phyloP scores from a whole-genome alignment of 129 eudicot species.

The Erigeron canadensis region DNA sequence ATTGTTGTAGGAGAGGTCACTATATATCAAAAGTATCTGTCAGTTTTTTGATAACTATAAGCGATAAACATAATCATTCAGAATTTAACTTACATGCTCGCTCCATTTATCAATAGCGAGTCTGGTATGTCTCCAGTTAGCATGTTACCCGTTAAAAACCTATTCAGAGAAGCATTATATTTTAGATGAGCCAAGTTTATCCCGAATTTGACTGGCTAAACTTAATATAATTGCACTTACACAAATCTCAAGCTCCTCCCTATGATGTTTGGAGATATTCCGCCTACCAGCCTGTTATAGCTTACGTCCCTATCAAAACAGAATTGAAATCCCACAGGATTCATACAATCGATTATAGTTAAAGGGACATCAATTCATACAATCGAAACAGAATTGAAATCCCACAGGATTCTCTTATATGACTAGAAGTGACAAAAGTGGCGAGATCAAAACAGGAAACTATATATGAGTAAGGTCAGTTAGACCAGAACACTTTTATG shows the following conservation, averaged over 20 bases:
- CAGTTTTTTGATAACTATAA: not conserved
- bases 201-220: not conserved
- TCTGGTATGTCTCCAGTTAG: slow-evolving; percentile 66
- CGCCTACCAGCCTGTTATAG: slow-evolving; percentile 48
- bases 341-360: too few species aligned
- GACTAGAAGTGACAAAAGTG: not conserved
- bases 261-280: slow-evolving; percentile 48
- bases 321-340: too few species aligned
- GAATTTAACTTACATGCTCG: slow-evolving; percentile 53
- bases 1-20: slow-evolving; percentile 84
- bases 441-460: not conserved
- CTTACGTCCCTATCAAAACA: slow-evolving; percentile 57
- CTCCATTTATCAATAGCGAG: slow-evolving; percentile 61
- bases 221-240: slow-evolving; percentile 40
- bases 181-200: slow-evolving; percentile 8
- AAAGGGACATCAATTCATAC: too few species aligned
- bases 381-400: too few species aligned
- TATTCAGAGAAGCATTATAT: slow-evolving; percentile 25
- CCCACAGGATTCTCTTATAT: not conserved
- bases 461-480: slow-evolving; percentile 4
- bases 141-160: slow-evolving; percentile 73
- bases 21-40: slow-evolving; percentile 31
- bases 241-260: slow-evolving; percentile 52
- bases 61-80: not conserved
- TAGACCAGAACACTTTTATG: not conserved